phyloP scores from a whole-genome alignment of 2,329 filamentous ascomycete species.

The Pseudogymnoascus sp. region DNA sequence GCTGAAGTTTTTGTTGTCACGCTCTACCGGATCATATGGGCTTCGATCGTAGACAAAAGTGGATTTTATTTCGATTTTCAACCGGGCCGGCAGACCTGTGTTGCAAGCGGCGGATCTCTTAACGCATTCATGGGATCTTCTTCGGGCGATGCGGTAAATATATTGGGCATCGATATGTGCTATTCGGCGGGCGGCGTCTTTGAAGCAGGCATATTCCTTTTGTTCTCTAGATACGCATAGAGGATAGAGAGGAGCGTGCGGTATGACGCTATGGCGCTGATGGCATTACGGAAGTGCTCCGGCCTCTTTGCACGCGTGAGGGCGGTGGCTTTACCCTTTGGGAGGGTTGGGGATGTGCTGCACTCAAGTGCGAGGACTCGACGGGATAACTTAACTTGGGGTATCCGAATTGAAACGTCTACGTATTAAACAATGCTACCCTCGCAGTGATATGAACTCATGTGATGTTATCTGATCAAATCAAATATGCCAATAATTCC shows the following conservation, averaged over 20 bases:
- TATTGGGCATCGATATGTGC: constrained; percentile 1
- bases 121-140: constrained; percentile 8
- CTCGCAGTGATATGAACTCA: neutral
- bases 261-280: constrained; percentile 5
- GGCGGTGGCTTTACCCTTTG: neutral
- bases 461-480: neutral
- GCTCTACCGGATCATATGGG: constrained; percentile 7
- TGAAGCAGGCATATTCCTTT: constrained; percentile 8
- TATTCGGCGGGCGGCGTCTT: constrained; percentile 7
- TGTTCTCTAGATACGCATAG: constrained; percentile 5
- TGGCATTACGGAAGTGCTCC: constrained; percentile 8
- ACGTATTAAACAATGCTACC: neutral
- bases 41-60: constrained; percentile 10
- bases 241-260: constrained; percentile 7
- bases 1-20: neutral
- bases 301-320: constrained; percentile 8
- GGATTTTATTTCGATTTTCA: constrained; percentile 8
- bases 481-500: neutral
- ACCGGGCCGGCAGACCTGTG: neutral
- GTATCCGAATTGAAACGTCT: constrained; percentile 8
- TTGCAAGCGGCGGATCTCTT: constrained; percentile 5
- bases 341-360: constrained; percentile 1
- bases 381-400: constrained; percentile 4
- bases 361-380: constrained; percentile 4
- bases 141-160: constrained; percentile 5